These are phyloP conservation scores for Geosiphon pyriformis DNA, from an alignment of 192 early-diverging fungal species.

Conservation along the genomic window DNA sequence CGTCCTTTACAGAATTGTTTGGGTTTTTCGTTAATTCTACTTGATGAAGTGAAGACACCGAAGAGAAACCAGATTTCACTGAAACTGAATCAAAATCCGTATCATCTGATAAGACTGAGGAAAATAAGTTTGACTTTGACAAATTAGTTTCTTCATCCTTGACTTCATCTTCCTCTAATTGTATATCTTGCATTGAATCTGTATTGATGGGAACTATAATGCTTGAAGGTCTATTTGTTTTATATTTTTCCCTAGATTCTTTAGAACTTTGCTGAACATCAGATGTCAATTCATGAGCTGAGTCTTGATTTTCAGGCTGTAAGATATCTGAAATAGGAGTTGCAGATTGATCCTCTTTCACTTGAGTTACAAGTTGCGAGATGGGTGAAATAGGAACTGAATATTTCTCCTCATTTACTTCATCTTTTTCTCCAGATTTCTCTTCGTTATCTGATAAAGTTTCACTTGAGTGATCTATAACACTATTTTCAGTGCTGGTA, in stretches of 20 bases:
- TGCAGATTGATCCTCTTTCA: neutral
- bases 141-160: neutral
- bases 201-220: neutral
- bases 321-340: neutral
- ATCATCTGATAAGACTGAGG: constrained; percentile 3
- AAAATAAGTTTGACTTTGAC: neutral
- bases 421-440: neutral
- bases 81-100: neutral
- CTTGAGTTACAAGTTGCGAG: neutral
- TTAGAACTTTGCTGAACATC: too few species aligned
- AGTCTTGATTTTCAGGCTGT: neutral
- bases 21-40: neutral
- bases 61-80: constrained; percentile 19
- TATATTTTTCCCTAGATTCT: neutral
- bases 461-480: constrained; percentile 8
- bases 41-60: constrained; percentile 5
- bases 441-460: constrained; percentile 8
- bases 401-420: neutral
- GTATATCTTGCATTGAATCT: neutral
- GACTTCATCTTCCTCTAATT: constrained; percentile 2
- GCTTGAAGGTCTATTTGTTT: neutral
- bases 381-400: neutral
- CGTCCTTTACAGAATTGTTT: neutral
- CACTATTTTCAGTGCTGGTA: neutral
- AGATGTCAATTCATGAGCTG: too few species aligned